Base-by-base conservation (phyloP, 805 yeast species). In the Nakazawaea molendinolei region DNA sequence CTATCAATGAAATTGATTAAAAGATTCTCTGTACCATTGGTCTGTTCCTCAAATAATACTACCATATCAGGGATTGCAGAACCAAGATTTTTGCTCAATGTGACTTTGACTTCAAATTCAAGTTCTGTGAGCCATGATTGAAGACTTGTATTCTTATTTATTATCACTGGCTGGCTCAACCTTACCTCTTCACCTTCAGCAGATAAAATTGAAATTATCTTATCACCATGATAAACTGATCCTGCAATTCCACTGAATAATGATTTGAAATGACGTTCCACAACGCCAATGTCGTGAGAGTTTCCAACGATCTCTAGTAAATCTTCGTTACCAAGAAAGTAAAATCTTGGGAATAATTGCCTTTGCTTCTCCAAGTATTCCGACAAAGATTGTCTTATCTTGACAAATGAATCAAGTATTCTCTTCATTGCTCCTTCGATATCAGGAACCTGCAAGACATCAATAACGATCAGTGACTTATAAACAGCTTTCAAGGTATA, bases 321-420 rank as follows among this genome's bases (percentile, higher is more conserved):
- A 52, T 90, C 96, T 41, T 87, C 95, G 52, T 90, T 90, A 5
- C 97, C 96, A 19, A 90, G 60, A 51, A 90, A 89, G 49, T 80
- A 87, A 38, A 87, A 79, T 31, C 97, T 66, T 1, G 95, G 89
- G 48, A 82, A 90, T 1, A 66, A 41, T 28, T 71, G 79, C 43
- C 97, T 62, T 51, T 89, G 95, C 25, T 70, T 71, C 46, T 89
- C 97, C 22, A 90, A 61, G 51, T 78, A 90, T 7, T 85, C 90
- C 9, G 77, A 66, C 10, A 90, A 62, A 0, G 95, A 79, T 36
- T 68, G 71, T 30, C 78, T 69, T 2, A 86, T 71, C 43, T 67
- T 74, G 5, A 45, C 47, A 21, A 89, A 60, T n/a, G 79, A 67
- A 0, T 76, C 84, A 4, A 66, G 49, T 2, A 76, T 48, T 28